Evolutionary conservation across 169 alveolate species (phyloP), one percentile per base, ranked within the genome.

Genomic region (Hammondia hammondi): DNA sequence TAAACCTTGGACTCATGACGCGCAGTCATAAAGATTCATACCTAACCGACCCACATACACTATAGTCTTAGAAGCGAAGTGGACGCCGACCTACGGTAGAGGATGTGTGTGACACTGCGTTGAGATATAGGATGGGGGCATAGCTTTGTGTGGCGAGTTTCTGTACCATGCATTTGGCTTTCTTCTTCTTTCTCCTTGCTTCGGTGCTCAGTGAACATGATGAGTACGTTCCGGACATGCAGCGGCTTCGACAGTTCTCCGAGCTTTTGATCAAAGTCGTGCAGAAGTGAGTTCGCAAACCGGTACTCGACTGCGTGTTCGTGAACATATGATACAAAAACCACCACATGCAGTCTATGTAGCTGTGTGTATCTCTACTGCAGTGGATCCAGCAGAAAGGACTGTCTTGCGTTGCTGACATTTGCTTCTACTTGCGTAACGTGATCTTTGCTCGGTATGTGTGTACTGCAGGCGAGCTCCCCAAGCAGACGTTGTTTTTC

Each of bases 211-310:
- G 85, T 12, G 85, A 73, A 37, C 85, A 73, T 12, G 85, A 73
- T 32, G 85, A 73, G 46, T 37, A 73, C 85, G 85, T 73, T n/a
- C 85, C 85, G 7, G 85, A 73, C 85, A 37, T 73, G 85, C 24
- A 73, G 46, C 7, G 46, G 85, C 85, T 73, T 43, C 46, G 46
- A 32, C 9, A n/a, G 43, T 73, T 73, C 48, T 4, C 52, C 48
- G 52, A 37, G 12, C 39, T 17, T 0, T 7, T 73, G 85, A 24
- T 35, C 32, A n/a, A 43, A 1, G 85, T 73, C 29, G 52, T 73
- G 43, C 7, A 35, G 10, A 73, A 73, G 85, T 73, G 32, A 37
- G 85, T 21, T 32, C 85, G 1, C n/a, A 10, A 12, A 32, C 85
- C 85, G 24, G 0, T 12, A 32, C 77, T 9, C 77, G 77, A 17